Base-by-base conservation (phyloP, 768 basidiomycete species). In the Leccinum longicurvipes region DNA sequence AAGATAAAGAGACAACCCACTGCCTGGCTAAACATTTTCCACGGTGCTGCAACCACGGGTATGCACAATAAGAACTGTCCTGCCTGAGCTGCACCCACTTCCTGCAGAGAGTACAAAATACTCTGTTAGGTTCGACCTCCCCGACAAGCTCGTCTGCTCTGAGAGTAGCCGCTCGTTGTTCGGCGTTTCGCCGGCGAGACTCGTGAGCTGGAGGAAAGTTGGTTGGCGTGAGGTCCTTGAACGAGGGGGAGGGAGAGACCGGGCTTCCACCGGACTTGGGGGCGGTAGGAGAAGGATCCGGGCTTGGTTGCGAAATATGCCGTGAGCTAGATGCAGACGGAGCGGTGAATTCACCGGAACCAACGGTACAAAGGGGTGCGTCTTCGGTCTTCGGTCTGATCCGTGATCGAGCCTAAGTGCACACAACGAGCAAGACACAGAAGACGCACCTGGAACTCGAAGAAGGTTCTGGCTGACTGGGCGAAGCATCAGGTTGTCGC, bases 61-160 rank as follows among this genome's bases (percentile, higher is more conserved):
- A 89, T 51, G 89, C 86, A 60, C 89, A 91, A 67, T 86, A 91
- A 10, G 82, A 82, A 57, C 82, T 84, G 61, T 91, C 89, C 67
- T 89, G 88, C 41, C 89, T 71, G 19, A 91, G 76, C 69, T 91
- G 89, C 1, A 91, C 87, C 89, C 89, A 91, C 70, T 91, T 90
- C 63, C 80, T 76, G 66, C 90, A 92, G 1, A 91, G 69, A 3
- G 77, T 75, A 65, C 89, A 92, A 61, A 90, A 89, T 0, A 91
- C 87, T 27, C 84, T 70, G 61, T 85, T 86, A 0, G 87, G 84
- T 63, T 91, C 88, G 31, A 91, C 89, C 53, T 82, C 78, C 19
- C 78, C 79, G 51, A 90, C 80, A 7, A 89, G 75, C 0, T 72
- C 64, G 68, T 92, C 90, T 2, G 83, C 80, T 6, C 84, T 77